phyloP scores from a whole-genome alignment of 139 green algal genomes.

The Chlorella ohadii region DNA sequence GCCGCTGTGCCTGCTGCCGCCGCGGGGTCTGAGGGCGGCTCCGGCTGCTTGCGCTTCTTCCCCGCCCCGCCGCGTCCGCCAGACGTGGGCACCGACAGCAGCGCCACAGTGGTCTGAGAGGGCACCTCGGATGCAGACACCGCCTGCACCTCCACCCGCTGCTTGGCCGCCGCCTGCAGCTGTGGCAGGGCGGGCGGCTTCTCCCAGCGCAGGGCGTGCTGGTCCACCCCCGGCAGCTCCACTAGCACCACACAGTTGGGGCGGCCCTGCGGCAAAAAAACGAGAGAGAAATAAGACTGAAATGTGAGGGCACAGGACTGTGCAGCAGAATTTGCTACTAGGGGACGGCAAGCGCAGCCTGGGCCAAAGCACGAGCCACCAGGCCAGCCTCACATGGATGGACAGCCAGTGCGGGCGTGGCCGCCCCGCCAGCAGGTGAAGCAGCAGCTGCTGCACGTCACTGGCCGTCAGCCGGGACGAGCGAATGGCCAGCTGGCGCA shows the following conservation, averaged over 20 bases:
- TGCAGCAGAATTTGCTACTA: too few species aligned
- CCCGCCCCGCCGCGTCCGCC: background rate
- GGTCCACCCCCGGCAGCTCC: slow-evolving; percentile 61
- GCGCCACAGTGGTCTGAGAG: background rate
- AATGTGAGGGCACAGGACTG: too few species aligned
- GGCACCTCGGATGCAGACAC: background rate
- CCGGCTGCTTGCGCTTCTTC: slow-evolving; percentile 18
- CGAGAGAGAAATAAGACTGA: too few species aligned
- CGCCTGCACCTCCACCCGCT: slow-evolving; percentile 13
- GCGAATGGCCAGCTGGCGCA: slow-evolving; percentile 16
- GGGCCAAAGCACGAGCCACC: too few species aligned
- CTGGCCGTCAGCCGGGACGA: background rate
- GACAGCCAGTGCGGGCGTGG: slow-evolving; percentile 29
- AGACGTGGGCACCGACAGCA: background rate
- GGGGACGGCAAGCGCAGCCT: too few species aligned
- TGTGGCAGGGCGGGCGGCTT: slow-evolving; percentile 50
- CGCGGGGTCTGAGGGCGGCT: background rate
- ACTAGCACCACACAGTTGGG: slow-evolving; percentile 56
- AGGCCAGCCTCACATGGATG: background rate
- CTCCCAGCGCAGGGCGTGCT: slow-evolving; percentile 38
- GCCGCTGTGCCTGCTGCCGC: background rate
- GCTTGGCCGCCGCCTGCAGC: background rate
- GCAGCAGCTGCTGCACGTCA: slow-evolving; percentile 18
- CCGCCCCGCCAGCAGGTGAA: slow-evolving; percentile 5
- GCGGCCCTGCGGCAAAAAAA: slow-evolving; percentile 35